Evolutionary conservation across 2,329 filamentous ascomycete genomes (phyloP), one percentile per base, ranked within the genome.

Genomic region (Pseudocercospora fijiensis): DNA sequence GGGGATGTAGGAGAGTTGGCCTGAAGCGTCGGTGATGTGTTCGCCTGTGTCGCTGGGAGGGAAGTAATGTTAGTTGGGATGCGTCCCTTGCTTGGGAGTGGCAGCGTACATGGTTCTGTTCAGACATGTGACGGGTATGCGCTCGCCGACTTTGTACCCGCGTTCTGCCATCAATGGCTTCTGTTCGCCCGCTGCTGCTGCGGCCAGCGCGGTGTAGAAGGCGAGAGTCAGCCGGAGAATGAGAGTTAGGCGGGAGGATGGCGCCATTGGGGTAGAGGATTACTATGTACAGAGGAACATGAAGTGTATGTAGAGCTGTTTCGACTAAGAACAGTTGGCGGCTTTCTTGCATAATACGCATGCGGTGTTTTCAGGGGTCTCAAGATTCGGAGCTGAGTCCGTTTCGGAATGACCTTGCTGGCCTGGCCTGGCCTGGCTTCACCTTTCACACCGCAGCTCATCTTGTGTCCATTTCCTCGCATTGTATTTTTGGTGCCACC

Each of bases 1-100:
- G 43, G 94, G 92, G 51, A 95, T 88, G 84, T 95, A 98, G 84
- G 96, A 85, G 62, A 97, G 86, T 76, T 96, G 89, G 74, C 95
- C 89, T 68, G 88, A 83, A 37, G 84, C 83, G 76, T 96, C 88
- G 74, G 91, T 89, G 74, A 97, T 88, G 77, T 96, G 92, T 78
- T 96, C 92, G 76, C 92, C 92, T 8, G 90, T 95, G 72, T 96
- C 91, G 73, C 91, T 57, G n/a, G 7, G 45, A 52, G 47, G 43
- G 33, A 27, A 22, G 22, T 27, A 49, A 45, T 52, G 10, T 18
- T 53, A 16, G 22, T 4, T 52, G 4, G 22, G 43, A 24, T 24
- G 13, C 22, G 18, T 57, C 57, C 60, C 60, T 61, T 66, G 57
- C 58, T 18, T 57, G 22, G 55, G 10, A 28, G 24, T 51, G 20